Conservation (phyloP, 2,329 filamentous ascomycete species). For the Xylariaceae sp. region DNA sequence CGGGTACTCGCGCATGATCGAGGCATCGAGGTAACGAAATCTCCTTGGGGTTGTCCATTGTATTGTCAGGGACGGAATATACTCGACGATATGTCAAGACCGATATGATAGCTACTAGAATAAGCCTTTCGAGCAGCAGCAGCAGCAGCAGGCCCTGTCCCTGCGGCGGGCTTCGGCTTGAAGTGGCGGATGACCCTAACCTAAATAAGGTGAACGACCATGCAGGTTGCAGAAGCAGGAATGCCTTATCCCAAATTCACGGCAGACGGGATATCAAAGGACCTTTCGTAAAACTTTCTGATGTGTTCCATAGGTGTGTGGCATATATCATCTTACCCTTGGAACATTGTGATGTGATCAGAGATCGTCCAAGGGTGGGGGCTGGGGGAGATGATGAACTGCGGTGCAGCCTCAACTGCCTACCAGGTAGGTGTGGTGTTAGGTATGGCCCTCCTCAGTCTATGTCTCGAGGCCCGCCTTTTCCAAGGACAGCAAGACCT, state of each 20-base stretch:
- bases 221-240: neutral
- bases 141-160: neutral
- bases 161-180: neutral
- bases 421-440: neutral
- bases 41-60: slow-evolving; percentile 13
- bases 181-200: neutral
- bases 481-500: neutral
- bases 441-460: neutral
- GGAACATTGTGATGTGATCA: slow-evolving; percentile 13
- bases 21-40: slow-evolving; percentile 43
- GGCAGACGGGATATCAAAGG: neutral
- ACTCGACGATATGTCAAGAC: neutral
- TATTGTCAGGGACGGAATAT: neutral
- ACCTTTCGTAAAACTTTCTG: neutral
- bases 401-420: slow-evolving; percentile 6
- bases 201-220: neutral
- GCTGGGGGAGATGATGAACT: slow-evolving; percentile 9
- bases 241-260: neutral
- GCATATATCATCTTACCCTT: slow-evolving; percentile 7
- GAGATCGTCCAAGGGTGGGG: slow-evolving; percentile 14
- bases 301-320: neutral
- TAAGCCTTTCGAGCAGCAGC: neutral
- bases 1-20: slow-evolving; percentile 46
- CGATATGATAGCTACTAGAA: neutral
- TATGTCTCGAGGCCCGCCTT: neutral